phyloP scores from a whole-genome alignment of 192 early-diverging fungal genomes.

The Chytriomyces sp. region DNA sequence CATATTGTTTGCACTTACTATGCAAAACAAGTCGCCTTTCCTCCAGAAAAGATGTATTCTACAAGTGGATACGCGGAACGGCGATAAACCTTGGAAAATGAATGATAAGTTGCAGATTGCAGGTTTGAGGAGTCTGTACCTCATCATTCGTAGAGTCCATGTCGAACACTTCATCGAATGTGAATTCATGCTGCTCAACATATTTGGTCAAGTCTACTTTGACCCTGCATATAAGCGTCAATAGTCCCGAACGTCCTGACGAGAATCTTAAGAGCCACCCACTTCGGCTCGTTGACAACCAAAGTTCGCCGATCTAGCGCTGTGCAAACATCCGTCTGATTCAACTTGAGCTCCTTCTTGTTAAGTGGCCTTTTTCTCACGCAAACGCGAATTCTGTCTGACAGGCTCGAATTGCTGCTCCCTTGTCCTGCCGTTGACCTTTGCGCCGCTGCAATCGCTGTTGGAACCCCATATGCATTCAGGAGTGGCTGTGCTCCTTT shows the following conservation, averaged over 20 bases:
- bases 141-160: conserved; percentile 75
- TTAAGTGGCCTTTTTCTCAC: conserved; percentile 94
- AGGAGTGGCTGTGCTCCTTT: conserved; percentile 48
- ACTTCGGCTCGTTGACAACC: conserved; percentile 93
- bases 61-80: conserved; percentile 93
- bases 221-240: conserved; percentile 50
- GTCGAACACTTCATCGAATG: conserved; percentile 97
- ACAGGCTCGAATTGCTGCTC: conserved; percentile 49
- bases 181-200: conserved; percentile 91
- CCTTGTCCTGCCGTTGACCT: neutral
- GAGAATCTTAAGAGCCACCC: conserved; percentile 25
- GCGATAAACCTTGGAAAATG: conserved; percentile 65
- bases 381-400: conserved; percentile 93
- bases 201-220: conserved; percentile 96
- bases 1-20: conserved; percentile 65
- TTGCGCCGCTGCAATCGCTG: neutral
- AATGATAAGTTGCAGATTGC: neutral
- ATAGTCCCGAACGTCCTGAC: conserved; percentile 3
- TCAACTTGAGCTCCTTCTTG: conserved; percentile 77
- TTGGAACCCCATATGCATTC: conserved; percentile 78
- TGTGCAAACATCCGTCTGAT: conserved; percentile 84
- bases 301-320: conserved; percentile 70
- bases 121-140: conserved; percentile 44
- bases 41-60: conserved; percentile 91
- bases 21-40: conserved; percentile 98